Base-by-base conservation (phyloP, 352 stramenopile genomes). In the Elongisporangium undulatum region DNA sequence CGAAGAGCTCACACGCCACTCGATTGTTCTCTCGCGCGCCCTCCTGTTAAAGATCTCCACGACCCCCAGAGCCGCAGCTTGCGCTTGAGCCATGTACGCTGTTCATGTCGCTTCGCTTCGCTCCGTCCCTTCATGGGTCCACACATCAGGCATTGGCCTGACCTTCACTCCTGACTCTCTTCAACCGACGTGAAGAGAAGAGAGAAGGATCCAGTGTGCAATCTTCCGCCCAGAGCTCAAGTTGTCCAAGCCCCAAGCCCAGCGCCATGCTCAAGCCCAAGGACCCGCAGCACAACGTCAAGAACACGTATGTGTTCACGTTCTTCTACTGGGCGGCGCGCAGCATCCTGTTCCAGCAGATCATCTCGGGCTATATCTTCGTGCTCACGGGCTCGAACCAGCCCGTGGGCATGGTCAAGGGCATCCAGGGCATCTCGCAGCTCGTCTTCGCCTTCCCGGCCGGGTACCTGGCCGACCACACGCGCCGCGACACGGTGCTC, bases 381-480 rank as follows among this genome's bases (percentile, higher is more conserved):
- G 79, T 90, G 49, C 68, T 93, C 23, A 91, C 83, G 15, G 49
- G 65, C 34, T 90, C 79, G 45, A 93, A 91, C 59, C 76, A 89
- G 51, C 81, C 83, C 49, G 83, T 93, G 52, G 83, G 83, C 20
- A 79, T 93, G 23, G 81, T 93, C 65, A 93, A 91, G 58, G 83
- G 83, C 59, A 89, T 93, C 56, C 81, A 91, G 55, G 83, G 83
- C 61, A 87, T 93, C 64, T 79, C 82, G 45, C 83, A 93, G 66
- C 72, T 93, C 41, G 24, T 87, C 12, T 89, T 89, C 54, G 86
- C 83, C 20, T 62, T 93, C 19, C 83, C 83, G 3, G 80, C 77
- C 0, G 83, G 79, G n/a, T 89, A 85, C 55, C 79, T 85, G 51
- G 79, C 79, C n/a, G 80, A 93, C 55, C 75, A 68, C 49, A 87